A percentile compares a stretch with the other conserved stretches of the same genome.
Conservation (phyloP, 2,329 filamentous ascomycete genomes). For the Chaetomiaceae sp. region DNA sequence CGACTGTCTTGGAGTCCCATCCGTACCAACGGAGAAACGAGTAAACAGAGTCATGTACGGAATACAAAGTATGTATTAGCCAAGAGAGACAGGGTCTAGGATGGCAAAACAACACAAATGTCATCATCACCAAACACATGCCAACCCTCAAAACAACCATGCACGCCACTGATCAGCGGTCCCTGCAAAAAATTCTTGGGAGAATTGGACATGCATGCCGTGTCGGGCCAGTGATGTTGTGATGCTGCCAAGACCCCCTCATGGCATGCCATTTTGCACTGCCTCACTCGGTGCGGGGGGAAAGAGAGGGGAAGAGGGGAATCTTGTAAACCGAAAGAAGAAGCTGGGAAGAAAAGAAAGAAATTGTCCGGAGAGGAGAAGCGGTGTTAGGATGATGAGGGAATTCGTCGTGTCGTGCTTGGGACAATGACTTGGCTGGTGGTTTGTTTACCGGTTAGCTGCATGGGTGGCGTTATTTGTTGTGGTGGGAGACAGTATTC, state of each 20-base stretch:
- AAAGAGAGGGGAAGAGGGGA: neutral
- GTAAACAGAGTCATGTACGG: too few species aligned
- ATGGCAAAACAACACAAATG: too few species aligned
- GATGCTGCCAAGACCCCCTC: conserved; percentile 6
- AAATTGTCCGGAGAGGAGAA: too few species aligned
- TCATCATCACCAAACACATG: neutral
- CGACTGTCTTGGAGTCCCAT: too few species aligned
- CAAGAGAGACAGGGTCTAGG: too few species aligned
- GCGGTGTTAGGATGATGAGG: neutral
- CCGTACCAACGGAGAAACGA: too few species aligned
- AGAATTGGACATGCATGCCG: too few species aligned
- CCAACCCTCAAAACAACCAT: neutral
- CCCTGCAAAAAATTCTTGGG: neutral
- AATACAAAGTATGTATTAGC: too few species aligned
- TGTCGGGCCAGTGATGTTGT: too few species aligned
- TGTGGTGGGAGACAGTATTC: too few species aligned
- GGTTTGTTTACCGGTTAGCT: neutral
- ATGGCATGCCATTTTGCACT: conserved; percentile 4
- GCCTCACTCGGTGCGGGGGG: conserved; percentile 9
- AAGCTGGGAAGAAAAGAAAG: neutral
- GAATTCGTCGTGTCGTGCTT: conserved; percentile 8
- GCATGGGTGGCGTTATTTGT: too few species aligned
- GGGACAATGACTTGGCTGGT: too few species aligned
- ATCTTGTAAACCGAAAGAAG: neutral
- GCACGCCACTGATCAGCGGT: neutral